Conservation (phyloP, 1,284 basidiomycete genomes). For the Pyrrhoderma noxium region DNA sequence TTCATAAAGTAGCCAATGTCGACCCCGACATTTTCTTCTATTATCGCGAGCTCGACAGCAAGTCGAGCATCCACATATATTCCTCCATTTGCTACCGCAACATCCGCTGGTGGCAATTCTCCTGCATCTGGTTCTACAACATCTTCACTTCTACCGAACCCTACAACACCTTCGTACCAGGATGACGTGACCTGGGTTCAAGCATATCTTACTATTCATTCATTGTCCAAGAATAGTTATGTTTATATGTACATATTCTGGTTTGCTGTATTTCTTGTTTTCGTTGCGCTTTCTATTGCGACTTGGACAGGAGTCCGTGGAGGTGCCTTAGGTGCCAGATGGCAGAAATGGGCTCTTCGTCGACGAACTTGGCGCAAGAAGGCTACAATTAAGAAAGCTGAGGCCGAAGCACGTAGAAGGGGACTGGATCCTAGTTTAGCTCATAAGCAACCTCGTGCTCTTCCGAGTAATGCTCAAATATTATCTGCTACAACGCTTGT, state of each 20-base stretch:
- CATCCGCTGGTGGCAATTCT: neutral
- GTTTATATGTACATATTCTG: slow-evolving; percentile 52
- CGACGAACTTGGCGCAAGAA: slow-evolving; percentile 44
- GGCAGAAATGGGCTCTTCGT: slow-evolving; percentile 49
- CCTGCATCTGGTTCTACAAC: slow-evolving; percentile 6
- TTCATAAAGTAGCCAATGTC: neutral
- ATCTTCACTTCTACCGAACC: slow-evolving; percentile 31
- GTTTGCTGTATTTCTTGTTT: slow-evolving; percentile 38
- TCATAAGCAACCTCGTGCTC: slow-evolving; percentile 39
- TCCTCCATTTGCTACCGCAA: slow-evolving; percentile 7
- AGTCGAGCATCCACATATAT: slow-evolving; percentile 1
- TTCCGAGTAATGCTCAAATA: slow-evolving; percentile 59
- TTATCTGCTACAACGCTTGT: slow-evolving; percentile 40
- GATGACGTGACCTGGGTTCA: slow-evolving; percentile 48
- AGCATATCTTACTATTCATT: slow-evolving; percentile 48
- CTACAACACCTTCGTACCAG: slow-evolving; percentile 37
- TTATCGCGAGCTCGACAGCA: neutral
- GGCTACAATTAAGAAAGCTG: slow-evolving; percentile 28
- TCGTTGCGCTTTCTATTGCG: slow-evolving; percentile 34
- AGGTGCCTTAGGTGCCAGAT: slow-evolving; percentile 40
- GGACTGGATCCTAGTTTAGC: slow-evolving; percentile 17
- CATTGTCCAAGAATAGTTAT: slow-evolving; percentile 41
- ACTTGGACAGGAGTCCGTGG: slow-evolving; percentile 36
- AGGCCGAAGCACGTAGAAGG: slow-evolving; percentile 10
- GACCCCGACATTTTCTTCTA: slow-evolving; percentile 8